Base-by-base conservation (phyloP, 73 alveolate species). In the Paramecium biaurelia region DNA sequence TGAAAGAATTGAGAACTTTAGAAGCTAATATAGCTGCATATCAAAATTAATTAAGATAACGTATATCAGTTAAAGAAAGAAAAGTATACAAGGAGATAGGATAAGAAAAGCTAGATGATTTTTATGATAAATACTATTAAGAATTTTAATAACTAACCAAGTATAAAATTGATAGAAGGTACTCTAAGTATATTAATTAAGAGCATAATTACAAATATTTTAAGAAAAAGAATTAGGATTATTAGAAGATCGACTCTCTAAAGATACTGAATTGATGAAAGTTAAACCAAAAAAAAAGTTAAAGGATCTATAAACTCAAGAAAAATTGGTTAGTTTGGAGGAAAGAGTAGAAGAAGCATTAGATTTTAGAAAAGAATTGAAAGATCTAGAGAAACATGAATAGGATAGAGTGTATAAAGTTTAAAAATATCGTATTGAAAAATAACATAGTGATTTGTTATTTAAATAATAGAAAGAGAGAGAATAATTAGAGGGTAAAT, bases 311-410 rank as follows among this genome's bases (percentile, higher is more conserved):
- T 94, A 96, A 28, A 96, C 95, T 87, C 96, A 97, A 87, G 99
- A 97, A 92, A 97, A 97, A 89, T 92, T 97, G 85, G 99, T 96
- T 8, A 97, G 99, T 23, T 92, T 96, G 68, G 97, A 96, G 92
- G 99, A 97, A 92, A 96, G 99, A 95, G 96, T 97, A 5, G 99
- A 97, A 93, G 99, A 97, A 92, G 99, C 99, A 28, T 93, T 97
- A 82, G 97, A 97, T 89, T 97, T 96, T 84, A 94, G 99, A 88
- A 97, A 97, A 67, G 99, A 97, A 85, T 92, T 97, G 4, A 96
- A 95, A 68, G 96, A 95, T 58, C 68, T 97, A 18, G 98, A 95
- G 56, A 94, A 92, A 43, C 86, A 96, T 89, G 99, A 97, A 89
- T 96, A 96, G 43, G 95, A 89, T 43, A 94, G 99, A 95, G 96